Base-by-base conservation (phyloP, 768 basidiomycete species). In the Phylloporus sp. region DNA sequence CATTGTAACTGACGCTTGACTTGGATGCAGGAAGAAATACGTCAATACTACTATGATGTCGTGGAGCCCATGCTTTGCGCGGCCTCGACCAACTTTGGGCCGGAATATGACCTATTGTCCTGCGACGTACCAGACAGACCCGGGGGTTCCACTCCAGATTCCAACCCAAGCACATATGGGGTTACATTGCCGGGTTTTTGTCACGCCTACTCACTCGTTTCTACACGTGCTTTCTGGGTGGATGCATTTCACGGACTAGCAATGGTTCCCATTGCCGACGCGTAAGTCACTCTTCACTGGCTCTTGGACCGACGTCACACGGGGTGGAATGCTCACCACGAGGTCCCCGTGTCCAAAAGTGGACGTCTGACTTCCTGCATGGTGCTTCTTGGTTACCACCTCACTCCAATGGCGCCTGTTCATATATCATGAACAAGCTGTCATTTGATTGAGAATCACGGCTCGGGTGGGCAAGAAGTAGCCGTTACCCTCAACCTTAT, bases 191-290 rank as follows among this genome's bases (percentile, higher is more conserved):
- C 54, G 22, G 66, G 64, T 23, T 66, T 64, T 31, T 66, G 62
- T 27, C 64, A 55, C 23, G 65, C 66, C 5, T 80, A 77, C 56
- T 68, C 76, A 2, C 74, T 92, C 27, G 86, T 94, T 41, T 86
- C 83, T 4, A 86, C 89, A 5, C 75, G 91, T 31, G 84, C 89
- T 4, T 94, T 94, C 66, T 70, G 88, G 49, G 79, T 91, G 50
- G 91, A 94, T 64, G 74, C 78, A 7, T 92, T 80, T 60, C 89
- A 90, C 61, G 80, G 81, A 6, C 69, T 93, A 15, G 77, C 85
- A 2, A 85, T 95, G 77, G 86, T 90, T 17, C 90, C 91, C 5
- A 77, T 91, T 52, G 88, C 88, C 26, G 91, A 93, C 68, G 76
- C 77, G 86, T 89, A 60, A 64, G 82, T 76, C 31, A 23, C 15